Evolutionary conservation across 371 early-diverging fungal genomes (phyloP).

Genomic region (Mortierella polycephala): DNA sequence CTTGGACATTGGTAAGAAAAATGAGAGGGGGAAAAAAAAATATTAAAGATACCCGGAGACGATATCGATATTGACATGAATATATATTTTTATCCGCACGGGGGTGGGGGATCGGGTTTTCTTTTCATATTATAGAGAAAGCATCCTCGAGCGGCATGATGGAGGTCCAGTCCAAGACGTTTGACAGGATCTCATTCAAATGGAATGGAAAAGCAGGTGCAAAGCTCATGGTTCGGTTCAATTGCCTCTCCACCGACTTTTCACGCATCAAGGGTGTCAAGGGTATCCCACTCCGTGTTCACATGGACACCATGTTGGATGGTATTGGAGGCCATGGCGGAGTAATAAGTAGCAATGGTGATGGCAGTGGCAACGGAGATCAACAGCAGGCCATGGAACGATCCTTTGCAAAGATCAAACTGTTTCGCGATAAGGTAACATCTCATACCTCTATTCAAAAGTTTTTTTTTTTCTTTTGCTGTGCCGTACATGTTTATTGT

Average conservation of each 20-base stretch:
- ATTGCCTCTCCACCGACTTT: conserved; percentile 87
- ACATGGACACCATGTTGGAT: conserved; percentile 59
- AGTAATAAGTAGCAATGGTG: background rate
- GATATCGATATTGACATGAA: too few species aligned
- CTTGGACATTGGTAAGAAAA: conserved; percentile 47
- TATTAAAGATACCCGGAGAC: background rate
- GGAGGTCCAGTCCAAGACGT: conserved; percentile 65
- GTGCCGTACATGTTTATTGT: background rate
- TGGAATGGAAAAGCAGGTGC: conserved; percentile 80
- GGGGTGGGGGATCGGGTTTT: too few species aligned
- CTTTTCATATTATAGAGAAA: conserved; percentile 36
- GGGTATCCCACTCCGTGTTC: conserved; percentile 80
- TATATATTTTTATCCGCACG: too few species aligned
- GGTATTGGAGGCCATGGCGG: background rate
- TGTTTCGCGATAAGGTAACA: conserved; percentile 82
- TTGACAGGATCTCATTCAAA: conserved; percentile 80
- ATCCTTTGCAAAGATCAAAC: conserved; percentile 74
- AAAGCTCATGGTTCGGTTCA: conserved; percentile 77
- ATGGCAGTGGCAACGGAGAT: background rate
- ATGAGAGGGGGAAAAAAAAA: background rate
- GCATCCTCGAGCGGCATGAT: conserved; percentile 61
- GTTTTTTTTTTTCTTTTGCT: background rate
- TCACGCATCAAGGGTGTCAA: conserved; percentile 88
- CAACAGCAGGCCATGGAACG: conserved; percentile 57
- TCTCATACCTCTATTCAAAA: background rate